Percentiles rank a stretch among this genome's conserved stretches.
phyloP scores from a whole-genome alignment of 164 flowering plant species.

The Sedum album region DNA sequence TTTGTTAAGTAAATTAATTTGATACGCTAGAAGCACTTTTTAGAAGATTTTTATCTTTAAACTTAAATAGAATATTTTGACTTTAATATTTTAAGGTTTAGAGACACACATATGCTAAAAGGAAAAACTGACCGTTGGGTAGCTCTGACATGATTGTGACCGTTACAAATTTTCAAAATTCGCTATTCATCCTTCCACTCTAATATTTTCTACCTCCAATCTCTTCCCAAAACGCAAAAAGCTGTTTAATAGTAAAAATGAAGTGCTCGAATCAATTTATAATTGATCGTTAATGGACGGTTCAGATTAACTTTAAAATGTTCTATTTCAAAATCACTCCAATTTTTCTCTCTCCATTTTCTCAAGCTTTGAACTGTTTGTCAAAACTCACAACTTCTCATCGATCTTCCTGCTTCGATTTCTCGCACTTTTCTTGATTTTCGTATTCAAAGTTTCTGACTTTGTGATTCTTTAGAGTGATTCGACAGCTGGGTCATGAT shows the following conservation, averaged over 20 bases:
- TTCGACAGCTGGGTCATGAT: background rate
- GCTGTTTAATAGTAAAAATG: background rate
- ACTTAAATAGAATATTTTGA: no score
- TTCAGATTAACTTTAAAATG: background rate
- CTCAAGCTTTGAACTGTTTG: background rate
- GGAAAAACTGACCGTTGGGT: slow-evolving; percentile 3
- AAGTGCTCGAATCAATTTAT: background rate
- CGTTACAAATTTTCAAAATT: background rate
- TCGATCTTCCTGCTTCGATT: background rate
- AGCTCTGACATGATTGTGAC: background rate
- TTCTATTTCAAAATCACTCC: background rate
- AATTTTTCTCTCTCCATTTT: background rate
- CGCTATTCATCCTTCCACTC: background rate
- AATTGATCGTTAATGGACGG: background rate
- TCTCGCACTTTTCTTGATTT: background rate
- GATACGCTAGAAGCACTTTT: no score
- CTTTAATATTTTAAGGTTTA: no score
- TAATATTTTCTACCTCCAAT: background rate
- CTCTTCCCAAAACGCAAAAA: background rate
- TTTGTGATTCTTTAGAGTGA: background rate
- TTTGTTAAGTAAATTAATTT: no score
- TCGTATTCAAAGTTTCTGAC: background rate
- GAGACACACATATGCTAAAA: no score
- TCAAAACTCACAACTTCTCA: background rate
- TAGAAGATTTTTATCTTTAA: no score